These are phyloP conservation scores for Coniferiporia sulphurascens DNA, from an alignment of 1,284 basidiomycete species.

Conservation along the genomic window DNA sequence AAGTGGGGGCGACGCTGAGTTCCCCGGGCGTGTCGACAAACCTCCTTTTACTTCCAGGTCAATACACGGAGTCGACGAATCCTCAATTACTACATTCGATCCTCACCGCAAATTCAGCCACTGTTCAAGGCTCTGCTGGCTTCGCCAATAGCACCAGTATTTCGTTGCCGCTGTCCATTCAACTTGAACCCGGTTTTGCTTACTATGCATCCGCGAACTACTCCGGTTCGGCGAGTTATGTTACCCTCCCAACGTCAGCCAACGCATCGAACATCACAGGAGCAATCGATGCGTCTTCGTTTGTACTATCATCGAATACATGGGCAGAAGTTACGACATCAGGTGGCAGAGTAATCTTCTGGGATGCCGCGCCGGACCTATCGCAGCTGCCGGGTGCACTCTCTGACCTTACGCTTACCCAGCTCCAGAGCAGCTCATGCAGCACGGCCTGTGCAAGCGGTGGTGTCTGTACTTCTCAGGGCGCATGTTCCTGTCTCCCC, in stretches of 20 bases:
- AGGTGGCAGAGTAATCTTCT: constrained; percentile 54
- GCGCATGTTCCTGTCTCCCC: constrained; percentile 62
- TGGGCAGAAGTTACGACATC: constrained; percentile 60
- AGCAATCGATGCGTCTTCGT: constrained; percentile 48
- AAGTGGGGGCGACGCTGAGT: constrained; percentile 64
- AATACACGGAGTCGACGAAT: constrained; percentile 64
- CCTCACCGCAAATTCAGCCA: constrained; percentile 57
- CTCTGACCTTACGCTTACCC: constrained; percentile 56
- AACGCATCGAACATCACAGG: constrained; percentile 42
- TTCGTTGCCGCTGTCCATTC: constrained; percentile 59
- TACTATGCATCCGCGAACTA: constrained; percentile 56
- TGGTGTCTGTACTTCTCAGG: constrained; percentile 63
- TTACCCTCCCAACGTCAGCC: constrained; percentile 46
- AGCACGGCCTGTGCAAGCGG: constrained; percentile 66
- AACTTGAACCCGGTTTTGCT: constrained; percentile 59
- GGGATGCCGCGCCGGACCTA: constrained; percentile 75
- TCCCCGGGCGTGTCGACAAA: constrained; percentile 45
- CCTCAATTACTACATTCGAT: constrained; percentile 64
- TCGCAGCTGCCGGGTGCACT: constrained; percentile 60
- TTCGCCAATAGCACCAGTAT: constrained; percentile 46
- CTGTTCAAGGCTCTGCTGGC: constrained; percentile 53
- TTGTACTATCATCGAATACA: constrained; percentile 58
- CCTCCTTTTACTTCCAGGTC: constrained; percentile 65
- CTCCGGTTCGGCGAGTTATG: constrained; percentile 57
- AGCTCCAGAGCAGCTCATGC: constrained; percentile 66